Conservation (phyloP, 352 stramenopile genomes). For the Phytophthora cajani region DNA sequence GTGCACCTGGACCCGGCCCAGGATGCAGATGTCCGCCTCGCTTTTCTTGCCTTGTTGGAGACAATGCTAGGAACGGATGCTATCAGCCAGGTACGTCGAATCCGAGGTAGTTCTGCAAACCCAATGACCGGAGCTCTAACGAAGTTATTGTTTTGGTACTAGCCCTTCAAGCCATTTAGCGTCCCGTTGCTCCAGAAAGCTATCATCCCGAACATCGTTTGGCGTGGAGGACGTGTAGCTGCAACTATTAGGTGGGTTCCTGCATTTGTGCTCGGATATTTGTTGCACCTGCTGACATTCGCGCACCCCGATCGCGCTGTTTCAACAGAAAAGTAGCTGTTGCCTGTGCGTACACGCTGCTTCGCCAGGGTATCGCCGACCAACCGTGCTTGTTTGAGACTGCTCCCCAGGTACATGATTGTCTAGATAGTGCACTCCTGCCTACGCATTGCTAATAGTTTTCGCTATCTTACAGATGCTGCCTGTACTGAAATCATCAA, state of each 20-base stretch:
- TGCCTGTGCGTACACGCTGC: conserved; percentile 84
- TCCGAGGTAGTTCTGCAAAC: neutral
- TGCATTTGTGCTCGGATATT: neutral
- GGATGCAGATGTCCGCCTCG: conserved; percentile 78
- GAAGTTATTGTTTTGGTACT: neutral
- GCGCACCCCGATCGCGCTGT: neutral
- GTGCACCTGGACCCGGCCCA: conserved; percentile 68
- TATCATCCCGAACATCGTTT: conserved; percentile 92
- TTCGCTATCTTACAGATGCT: conserved; percentile 63
- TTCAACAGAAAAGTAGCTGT: conserved; percentile 86
- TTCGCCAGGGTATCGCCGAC: conserved; percentile 79
- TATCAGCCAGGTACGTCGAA: conserved; percentile 53
- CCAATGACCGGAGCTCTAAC: neutral
- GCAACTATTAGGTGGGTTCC: conserved; percentile 77
- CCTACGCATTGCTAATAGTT: conserved; percentile 1
- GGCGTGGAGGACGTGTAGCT: conserved; percentile 85
- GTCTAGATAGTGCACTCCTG: neutral
- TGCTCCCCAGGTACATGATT: conserved; percentile 61
- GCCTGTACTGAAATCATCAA: conserved; percentile 87
- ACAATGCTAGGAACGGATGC: conserved; percentile 73
- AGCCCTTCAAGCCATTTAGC: conserved; percentile 77
- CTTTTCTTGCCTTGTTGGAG: conserved; percentile 86
- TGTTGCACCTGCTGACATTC: conserved; percentile 10
- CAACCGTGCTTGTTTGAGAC: conserved; percentile 85
- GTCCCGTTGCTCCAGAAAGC: conserved; percentile 67